Conservation (phyloP, 805 yeast genomes). For the Monosporozyma servazzii region DNA sequence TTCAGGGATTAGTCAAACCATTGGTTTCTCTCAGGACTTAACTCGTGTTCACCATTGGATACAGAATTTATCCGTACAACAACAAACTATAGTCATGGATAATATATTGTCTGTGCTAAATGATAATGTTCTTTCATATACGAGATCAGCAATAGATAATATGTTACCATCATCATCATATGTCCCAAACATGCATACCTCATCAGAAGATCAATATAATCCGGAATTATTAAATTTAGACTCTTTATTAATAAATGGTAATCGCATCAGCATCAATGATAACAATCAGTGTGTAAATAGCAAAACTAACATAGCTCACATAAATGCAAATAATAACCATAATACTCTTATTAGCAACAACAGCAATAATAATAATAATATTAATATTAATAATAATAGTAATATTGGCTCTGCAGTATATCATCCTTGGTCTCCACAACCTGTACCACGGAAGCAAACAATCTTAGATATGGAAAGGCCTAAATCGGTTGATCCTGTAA, state of each 20-base stretch:
- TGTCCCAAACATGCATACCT: neutral
- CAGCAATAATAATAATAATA: constrained; percentile 3
- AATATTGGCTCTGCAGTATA: constrained; percentile 4
- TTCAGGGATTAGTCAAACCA: neutral
- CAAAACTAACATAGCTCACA: constrained; percentile 2
- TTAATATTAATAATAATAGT: constrained; percentile 4
- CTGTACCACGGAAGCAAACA: constrained; percentile 32
- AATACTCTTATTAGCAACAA: too few relatives aligned
- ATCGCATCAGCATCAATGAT: neutral
- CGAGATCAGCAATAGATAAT: constrained; percentile 39
- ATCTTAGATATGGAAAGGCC: constrained; percentile 31
- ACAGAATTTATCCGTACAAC: constrained; percentile 40
- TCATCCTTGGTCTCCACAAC: constrained; percentile 30
- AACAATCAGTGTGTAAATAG: neutral
- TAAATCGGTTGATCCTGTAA: constrained; percentile 35
- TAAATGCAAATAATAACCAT: constrained; percentile 1
- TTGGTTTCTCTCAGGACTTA: constrained; percentile 40
- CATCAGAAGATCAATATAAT: neutral
- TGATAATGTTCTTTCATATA: constrained; percentile 42
- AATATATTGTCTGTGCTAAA: constrained; percentile 43
- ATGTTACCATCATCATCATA: constrained; percentile 7
- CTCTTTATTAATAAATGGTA: constrained; percentile 10
- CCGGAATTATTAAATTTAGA: neutral
- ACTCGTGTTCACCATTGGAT: constrained; percentile 44
- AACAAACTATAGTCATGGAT: constrained; percentile 45